phyloP scores from a whole-genome alignment of 345 rosid species.

The Geranium rotundifolium region DNA sequence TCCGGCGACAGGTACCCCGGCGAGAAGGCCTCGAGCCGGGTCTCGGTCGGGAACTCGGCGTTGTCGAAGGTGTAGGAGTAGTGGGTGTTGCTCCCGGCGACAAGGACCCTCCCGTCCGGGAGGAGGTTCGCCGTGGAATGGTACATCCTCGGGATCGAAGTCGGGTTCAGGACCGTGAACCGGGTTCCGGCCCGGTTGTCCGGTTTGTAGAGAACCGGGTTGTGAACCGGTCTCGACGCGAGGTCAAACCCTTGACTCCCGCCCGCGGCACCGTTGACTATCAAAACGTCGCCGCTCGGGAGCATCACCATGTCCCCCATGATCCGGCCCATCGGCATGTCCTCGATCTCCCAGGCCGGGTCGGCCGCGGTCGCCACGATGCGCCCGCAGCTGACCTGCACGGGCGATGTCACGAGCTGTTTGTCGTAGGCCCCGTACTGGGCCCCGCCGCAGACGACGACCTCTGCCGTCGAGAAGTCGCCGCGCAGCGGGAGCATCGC shows the following conservation, averaged over 20 bases:
- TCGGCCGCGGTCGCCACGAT: slow-evolving; percentile 34
- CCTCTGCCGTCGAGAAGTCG: slow-evolving; percentile 40
- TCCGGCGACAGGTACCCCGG: slow-evolving; percentile 72
- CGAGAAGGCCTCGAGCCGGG: slow-evolving; percentile 76
- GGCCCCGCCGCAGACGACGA: slow-evolving; percentile 78
- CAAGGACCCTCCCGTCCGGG: slow-evolving; percentile 70
- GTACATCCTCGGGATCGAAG: slow-evolving; percentile 71
- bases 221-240: slow-evolving; percentile 47
- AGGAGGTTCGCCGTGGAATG: slow-evolving; percentile 84
- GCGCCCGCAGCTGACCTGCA: slow-evolving; percentile 55
- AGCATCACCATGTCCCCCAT: slow-evolving; percentile 96
- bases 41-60: slow-evolving; percentile 57
- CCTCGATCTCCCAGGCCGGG: slow-evolving; percentile 64
- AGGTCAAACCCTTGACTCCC: slow-evolving; percentile 59
- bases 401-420: slow-evolving; percentile 35
- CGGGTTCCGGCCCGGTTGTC: slow-evolving; percentile 48
- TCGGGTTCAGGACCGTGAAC: slow-evolving; percentile 69
- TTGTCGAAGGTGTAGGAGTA: slow-evolving; percentile 40
- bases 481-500: slow-evolving; percentile 56
- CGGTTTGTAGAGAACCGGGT: slow-evolving; percentile 52
- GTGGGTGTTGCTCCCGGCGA: slow-evolving; percentile 92
- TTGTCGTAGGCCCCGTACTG: slow-evolving; percentile 51
- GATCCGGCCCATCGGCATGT: slow-evolving; percentile 76
- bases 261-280: slow-evolving; percentile 81
- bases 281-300: slow-evolving; percentile 61